Evolutionary conservation across 257 asterid species (phyloP), one percentile per base, ranked within the genome.

Genomic region (Galeopsis tetrahit): DNA sequence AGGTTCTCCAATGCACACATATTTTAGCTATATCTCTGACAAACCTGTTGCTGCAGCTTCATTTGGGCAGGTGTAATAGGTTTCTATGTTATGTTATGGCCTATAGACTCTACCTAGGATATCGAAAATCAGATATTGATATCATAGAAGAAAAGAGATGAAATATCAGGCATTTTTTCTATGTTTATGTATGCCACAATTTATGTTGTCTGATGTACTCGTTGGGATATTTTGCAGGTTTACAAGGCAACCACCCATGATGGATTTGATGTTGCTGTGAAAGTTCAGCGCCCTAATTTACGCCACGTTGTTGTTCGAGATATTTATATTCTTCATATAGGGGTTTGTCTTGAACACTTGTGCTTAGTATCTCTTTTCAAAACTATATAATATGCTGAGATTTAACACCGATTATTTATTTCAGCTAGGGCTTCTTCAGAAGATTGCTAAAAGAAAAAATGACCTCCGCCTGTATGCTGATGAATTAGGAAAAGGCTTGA

Each of bases 31-130:
- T 80, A 44, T 94, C 77, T 91, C 99, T 68, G 96, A 82, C 79
- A 88, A 89, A 72, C 97, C 99, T 58, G 93, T 91, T n/a, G 99
- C 97, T 82, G 97, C 97, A 78, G 99, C 99, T 86, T 94, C 99
- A 80, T 94, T 94, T 80, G 99, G 99, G 75, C 99, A 94, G 99
- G 99, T 93, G 72, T 62, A 58, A 56, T 83, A 78, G 73, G 56
- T 56, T 75, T 73, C 48, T 73, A 67, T 75, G 35, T 38, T 15
- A 56, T 64, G 40, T 72, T 31, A 34, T 70, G 59, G 39, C 67
- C 70, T 61, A 10, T 38, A 35, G 55, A 71, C 73, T 75, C 55
- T 53, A 52, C 44, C 60, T 55, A 39, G 46, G 69, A 76, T 61
- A 28, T 1, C 31, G 53, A 63, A 56, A 70, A 46, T 61, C 15